Conservation (phyloP, 495 filamentous ascomycete species). For the Talaromyces stipitatus region DNA sequence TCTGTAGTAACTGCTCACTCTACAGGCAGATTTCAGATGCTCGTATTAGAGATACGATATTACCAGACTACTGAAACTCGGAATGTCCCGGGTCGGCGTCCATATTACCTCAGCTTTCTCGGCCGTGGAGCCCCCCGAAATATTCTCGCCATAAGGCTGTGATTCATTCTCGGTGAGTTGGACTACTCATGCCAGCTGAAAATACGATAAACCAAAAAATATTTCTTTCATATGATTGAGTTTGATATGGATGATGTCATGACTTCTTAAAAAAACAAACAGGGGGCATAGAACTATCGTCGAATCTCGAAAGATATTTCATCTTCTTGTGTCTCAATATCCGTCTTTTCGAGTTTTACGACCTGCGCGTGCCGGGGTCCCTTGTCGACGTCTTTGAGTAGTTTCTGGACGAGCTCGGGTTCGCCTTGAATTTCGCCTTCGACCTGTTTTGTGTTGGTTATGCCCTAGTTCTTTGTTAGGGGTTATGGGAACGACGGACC, state of each 20-base stretch:
- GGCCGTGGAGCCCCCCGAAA: background rate
- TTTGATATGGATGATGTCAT: background rate
- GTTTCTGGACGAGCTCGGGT: slow-evolving; percentile 51
- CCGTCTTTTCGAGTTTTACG: slow-evolving; percentile 60
- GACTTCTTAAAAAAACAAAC: background rate
- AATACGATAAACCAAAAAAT: background rate
- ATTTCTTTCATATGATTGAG: background rate
- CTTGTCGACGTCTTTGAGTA: slow-evolving; percentile 68
- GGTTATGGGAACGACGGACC: slow-evolving; percentile 28
- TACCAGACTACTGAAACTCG: background rate
- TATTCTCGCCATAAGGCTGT: background rate
- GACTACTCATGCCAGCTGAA: background rate
- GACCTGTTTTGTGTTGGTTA: slow-evolving; percentile 48
- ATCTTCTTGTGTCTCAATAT: slow-evolving; percentile 50
- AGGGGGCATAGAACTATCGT: background rate
- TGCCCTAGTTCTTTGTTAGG: background rate
- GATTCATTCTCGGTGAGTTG: background rate
- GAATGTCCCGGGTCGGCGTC: background rate
- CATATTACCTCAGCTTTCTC: background rate
- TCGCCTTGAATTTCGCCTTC: slow-evolving; percentile 82
- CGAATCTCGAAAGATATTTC: slow-evolving; percentile 56
- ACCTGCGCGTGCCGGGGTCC: slow-evolving; percentile 65
- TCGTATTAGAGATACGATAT: background rate
- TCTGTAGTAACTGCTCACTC: background rate
- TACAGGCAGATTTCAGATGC: background rate